Percentiles rank a stretch among this genome's conserved stretches.
phyloP scores from a whole-genome alignment of 257 asterid genomes.

The Primulina huaijiensis region DNA sequence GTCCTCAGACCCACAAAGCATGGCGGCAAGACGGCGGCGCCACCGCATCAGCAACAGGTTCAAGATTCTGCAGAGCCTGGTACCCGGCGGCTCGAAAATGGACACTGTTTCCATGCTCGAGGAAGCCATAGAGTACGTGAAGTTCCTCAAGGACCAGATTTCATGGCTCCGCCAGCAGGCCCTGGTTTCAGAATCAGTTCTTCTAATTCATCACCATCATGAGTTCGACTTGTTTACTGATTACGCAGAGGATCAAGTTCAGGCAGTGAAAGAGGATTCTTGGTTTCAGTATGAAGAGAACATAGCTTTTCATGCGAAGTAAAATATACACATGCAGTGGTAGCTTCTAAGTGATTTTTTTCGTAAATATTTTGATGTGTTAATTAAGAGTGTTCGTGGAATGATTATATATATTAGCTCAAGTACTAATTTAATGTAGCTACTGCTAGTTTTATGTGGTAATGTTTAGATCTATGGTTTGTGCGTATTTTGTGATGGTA shows the following conservation, averaged over 20 bases:
- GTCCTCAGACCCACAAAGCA: conserved; percentile 80
- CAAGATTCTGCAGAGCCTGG: conserved; percentile 71
- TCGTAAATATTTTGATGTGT: background rate
- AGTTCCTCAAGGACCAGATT: conserved; percentile 71
- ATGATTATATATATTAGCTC: background rate
- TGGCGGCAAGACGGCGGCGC: conserved; percentile 80
- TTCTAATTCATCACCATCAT: conserved; percentile 17
- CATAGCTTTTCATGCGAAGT: conserved; percentile 22
- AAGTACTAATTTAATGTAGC: background rate
- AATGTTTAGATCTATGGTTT: background rate
- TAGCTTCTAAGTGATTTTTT: background rate
- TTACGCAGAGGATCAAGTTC: conserved; percentile 15
- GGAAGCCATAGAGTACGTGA: conserved; percentile 74
- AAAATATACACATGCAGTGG: background rate
- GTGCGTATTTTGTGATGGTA: background rate
- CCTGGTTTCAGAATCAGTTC: conserved; percentile 28
- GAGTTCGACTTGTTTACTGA: conserved; percentile 3
- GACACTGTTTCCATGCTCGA: conserved; percentile 84
- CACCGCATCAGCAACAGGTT: conserved; percentile 78
- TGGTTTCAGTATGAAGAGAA: conserved; percentile 31
- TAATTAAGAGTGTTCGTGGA: too few species aligned
- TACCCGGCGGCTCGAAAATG: conserved; percentile 76
- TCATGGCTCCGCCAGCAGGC: conserved; percentile 53
- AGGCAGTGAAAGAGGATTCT: conserved; percentile 19
- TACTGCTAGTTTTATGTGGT: conserved; percentile 4